Evolutionary conservation across 192 early-diverging fungal genomes (phyloP), one percentile per base, ranked within the genome.

Genomic region (Mortierella alpina): DNA sequence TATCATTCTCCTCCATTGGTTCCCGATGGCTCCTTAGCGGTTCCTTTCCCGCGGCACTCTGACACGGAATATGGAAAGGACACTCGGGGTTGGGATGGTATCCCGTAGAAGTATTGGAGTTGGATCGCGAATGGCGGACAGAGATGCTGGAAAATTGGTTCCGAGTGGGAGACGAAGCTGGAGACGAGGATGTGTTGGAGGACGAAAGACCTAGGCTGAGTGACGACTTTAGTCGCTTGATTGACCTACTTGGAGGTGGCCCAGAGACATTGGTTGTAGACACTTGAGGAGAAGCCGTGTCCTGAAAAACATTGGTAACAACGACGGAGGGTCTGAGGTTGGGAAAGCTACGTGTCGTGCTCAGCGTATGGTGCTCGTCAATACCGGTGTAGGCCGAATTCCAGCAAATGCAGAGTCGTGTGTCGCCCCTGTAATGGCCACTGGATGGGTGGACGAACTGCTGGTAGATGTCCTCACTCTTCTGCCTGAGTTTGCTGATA

Each of bases 1-100:
- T 31, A 31, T 31, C 31, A 41, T 67, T 20, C n/a, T 67, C 53
- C 20, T 57, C 65, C 52, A 45, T 11, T 22, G 45, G 40, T 15
- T 17, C 65, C 11, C 23, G 39, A 8, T 6, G 17, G 6, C 23
- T 57, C 50, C 61, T 48, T 0, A 22, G 2, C n/a, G 50, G 1
- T 0, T 40, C 49, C 44, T 14, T 61, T 14, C n/a, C 41, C 4
- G 22, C 2, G 59, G 13, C 55, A 53, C 11, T 60, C 18, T 68
- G 31, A 9, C 68, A 72, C 40, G 50, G 59, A 5, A 73, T 18
- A 22, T 83, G 82, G 15, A 61, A 73, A 12, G 82, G 82, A 70
- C 82, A 83, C 8, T 76, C 63, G 17, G 82, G 82, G 22, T 83
- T 83, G 1, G 82, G 82, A 18, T 83, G 82, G 13, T 72, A 80